These are phyloP conservation scores for Penicillium sp. DNA, from an alignment of 2,329 filamentous ascomycete genomes.

Conservation along the genomic window DNA sequence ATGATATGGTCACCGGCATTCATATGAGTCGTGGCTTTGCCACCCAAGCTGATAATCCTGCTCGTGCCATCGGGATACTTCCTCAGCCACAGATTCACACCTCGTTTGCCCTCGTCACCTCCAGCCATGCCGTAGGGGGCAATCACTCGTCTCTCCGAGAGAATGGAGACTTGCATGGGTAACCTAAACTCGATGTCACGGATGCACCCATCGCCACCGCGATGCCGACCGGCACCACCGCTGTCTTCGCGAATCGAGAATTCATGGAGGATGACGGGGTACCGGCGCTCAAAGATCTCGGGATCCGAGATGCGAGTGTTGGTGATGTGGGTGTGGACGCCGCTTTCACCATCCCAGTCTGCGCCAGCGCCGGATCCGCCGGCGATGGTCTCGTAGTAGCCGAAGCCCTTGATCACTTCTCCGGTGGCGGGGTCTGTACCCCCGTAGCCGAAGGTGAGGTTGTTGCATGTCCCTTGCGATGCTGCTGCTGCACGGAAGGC, in stretches of 20 bases:
- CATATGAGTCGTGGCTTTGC: constrained; percentile 62
- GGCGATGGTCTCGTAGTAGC: constrained; percentile 85
- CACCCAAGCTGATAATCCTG: constrained; percentile 58
- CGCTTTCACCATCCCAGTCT: constrained; percentile 71
- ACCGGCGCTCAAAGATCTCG: constrained; percentile 76
- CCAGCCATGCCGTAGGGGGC: constrained; percentile 80
- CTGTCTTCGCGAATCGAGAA: constrained; percentile 66
- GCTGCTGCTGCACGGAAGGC: constrained; percentile 78
- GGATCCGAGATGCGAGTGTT: constrained; percentile 83
- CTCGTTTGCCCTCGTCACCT: constrained; percentile 73
- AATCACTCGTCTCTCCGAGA: constrained; percentile 73
- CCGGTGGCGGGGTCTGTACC: constrained; percentile 60
- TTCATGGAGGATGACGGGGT: constrained; percentile 70
- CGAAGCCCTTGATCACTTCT: constrained; percentile 64
- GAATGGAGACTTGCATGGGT: constrained; percentile 74
- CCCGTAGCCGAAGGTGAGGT: constrained; percentile 74
- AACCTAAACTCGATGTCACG: constrained; percentile 82
- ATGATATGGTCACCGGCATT: constrained; percentile 60
- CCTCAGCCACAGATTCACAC: constrained; percentile 83
- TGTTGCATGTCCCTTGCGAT: constrained; percentile 77
- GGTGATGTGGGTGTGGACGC: constrained; percentile 82
- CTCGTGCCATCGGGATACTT: constrained; percentile 60
- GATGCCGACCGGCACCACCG: constrained; percentile 64
- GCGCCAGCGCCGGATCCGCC: constrained; percentile 75
- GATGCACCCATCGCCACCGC: constrained; percentile 72